phyloP scores from a whole-genome alignment of 2,329 filamentous ascomycete species.

The Amauroascus verrucosus region DNA sequence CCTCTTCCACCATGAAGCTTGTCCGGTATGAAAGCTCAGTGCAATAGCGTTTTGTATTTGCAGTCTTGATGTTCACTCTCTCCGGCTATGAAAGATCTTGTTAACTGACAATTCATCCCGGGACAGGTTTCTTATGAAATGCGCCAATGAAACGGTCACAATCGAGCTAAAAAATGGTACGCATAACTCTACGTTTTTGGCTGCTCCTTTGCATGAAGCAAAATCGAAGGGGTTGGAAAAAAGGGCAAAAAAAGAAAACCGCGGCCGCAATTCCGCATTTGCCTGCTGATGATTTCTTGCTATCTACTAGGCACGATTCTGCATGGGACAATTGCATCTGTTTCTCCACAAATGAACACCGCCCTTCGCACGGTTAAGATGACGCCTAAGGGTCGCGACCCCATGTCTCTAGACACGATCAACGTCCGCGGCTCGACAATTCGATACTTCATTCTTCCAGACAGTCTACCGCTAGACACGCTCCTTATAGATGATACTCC shows the following conservation, averaged over 20 bases:
- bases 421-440: constrained; percentile 94
- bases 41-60: background rate
- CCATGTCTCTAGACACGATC: constrained; percentile 84
- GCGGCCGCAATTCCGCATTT: background rate
- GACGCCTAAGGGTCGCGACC: constrained; percentile 79
- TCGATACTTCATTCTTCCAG: constrained; percentile 91
- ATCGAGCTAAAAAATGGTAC: constrained; percentile 97
- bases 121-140: constrained; percentile 94
- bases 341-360: constrained; percentile 98
- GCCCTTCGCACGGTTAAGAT: constrained; percentile 92
- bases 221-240: background rate
- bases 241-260: too few relatives aligned
- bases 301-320: constrained; percentile 67
- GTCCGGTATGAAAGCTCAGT: constrained; percentile 60
- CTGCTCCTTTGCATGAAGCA: background rate
- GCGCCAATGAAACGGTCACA: constrained; percentile 94
- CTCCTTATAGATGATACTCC: constrained; percentile 91
- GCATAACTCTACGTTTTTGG: background rate
- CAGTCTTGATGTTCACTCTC: background rate
- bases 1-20: constrained; percentile 69
- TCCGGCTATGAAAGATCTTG: background rate
- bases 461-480: constrained; percentile 89
- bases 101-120: background rate
- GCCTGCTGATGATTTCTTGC: background rate
- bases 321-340: constrained; percentile 91